A percentile compares a stretch with the other conserved stretches of the same genome.
Conservation (phyloP, 768 basidiomycete species). For the Suillus fuscotomentosus region DNA sequence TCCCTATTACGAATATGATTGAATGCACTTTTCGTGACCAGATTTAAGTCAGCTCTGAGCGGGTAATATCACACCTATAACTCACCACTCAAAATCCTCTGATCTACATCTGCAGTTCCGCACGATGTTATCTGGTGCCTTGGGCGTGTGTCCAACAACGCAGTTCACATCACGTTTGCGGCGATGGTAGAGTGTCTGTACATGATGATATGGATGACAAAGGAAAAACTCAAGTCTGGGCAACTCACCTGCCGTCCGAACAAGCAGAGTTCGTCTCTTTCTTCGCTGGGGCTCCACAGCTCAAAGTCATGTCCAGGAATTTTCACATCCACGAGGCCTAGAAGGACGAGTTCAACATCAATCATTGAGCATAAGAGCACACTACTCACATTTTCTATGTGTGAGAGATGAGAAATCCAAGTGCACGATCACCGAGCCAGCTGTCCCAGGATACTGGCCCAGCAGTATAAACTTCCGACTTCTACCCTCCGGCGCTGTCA, state of each 20-base stretch:
- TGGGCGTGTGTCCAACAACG: conserved; percentile 71
- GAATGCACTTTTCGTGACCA: conserved; percentile 67
- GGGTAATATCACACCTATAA: neutral
- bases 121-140: conserved; percentile 51
- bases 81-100: conserved; percentile 94
- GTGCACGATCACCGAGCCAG: conserved; percentile 61
- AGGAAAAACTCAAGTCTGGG: neutral
- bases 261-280: conserved; percentile 81
- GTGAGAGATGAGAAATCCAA: conserved; percentile 87
- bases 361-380: neutral
- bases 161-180: conserved; percentile 79
- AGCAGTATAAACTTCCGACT: conserved; percentile 89
- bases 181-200: conserved; percentile 87
- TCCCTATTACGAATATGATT: conserved; percentile 71
- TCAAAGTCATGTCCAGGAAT: conserved; percentile 91
- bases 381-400: conserved; percentile 63
- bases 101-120: conserved; percentile 70
- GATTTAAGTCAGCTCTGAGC: neutral
- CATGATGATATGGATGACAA: neutral
- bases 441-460: conserved; percentile 52
- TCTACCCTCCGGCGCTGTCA: conserved; percentile 87
- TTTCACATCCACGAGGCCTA: conserved; percentile 68
- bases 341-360: conserved; percentile 3
- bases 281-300: conserved; percentile 93
- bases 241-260: conserved; percentile 81